These are phyloP conservation scores for Colletotrichum graminicola DNA, from an alignment of 2,329 filamentous ascomycete genomes.

Conservation along the genomic window DNA sequence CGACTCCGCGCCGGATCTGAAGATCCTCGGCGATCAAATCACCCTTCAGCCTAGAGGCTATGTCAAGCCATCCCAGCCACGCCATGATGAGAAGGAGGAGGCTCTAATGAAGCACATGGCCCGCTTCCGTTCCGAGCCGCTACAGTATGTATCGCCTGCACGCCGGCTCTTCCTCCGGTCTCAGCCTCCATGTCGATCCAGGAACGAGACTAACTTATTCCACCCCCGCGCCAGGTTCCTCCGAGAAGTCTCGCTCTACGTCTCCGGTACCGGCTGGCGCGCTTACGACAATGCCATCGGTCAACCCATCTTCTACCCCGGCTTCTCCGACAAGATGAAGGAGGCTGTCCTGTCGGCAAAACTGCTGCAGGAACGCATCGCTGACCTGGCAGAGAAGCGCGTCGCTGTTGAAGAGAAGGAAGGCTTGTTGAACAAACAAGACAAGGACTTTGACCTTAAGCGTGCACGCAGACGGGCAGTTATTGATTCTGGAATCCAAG, in stretches of 20 bases:
- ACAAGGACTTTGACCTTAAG: conserved; percentile 66
- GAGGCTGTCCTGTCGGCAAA: conserved; percentile 79
- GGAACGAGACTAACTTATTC: conserved; percentile 31
- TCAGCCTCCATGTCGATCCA: conserved; percentile 19
- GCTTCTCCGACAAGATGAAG: conserved; percentile 94
- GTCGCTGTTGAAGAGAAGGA: conserved; percentile 82
- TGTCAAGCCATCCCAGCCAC: conserved; percentile 61
- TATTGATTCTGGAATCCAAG: conserved; percentile 78
- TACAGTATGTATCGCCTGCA: conserved; percentile 60
- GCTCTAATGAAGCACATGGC: conserved; percentile 86
- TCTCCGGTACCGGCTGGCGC: conserved; percentile 94
- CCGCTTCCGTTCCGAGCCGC: conserved; percentile 80
- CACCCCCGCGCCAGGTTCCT: conserved; percentile 74
- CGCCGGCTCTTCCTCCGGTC: conserved; percentile 8
- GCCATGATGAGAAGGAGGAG: conserved; percentile 70
- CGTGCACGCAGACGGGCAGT: conserved; percentile 68
- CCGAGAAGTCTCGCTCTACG: conserved; percentile 91
- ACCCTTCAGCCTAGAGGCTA: conserved; percentile 81
- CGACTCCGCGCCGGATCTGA: conserved; percentile 75
- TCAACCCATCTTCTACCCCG: conserved; percentile 91
- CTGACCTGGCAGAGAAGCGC: conserved; percentile 80
- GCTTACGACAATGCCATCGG: conserved; percentile 92
- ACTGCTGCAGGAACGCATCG: conserved; percentile 80
- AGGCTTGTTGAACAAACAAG: conserved; percentile 71
- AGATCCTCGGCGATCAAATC: conserved; percentile 80